Evolutionary conservation across 2,329 filamentous ascomycete species (phyloP), one percentile per base, ranked within the genome.

Genomic region (Pseudogymnoascus sp.): DNA sequence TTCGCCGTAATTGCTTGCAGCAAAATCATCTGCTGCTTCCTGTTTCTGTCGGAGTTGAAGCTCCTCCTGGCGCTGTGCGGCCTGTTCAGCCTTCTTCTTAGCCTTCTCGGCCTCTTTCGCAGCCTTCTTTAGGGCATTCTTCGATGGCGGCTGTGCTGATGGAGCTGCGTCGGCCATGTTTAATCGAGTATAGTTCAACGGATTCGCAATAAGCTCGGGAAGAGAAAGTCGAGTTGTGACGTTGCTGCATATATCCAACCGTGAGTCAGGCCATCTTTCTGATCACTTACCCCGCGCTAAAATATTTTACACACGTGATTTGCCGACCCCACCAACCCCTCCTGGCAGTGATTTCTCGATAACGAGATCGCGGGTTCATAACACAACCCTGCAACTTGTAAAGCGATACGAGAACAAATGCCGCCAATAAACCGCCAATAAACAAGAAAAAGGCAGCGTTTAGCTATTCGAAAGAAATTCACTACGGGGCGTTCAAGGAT

Each of bases 1-100:
- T 64, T 81, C 77, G 70, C 86, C 86, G 70, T 88, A 88, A 65
- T 85, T 79, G 68, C 81, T 79, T 68, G 75, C 78, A 11, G 76
- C 73, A 21, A 71, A 71, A 66, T 77, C 76, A 63, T 81, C 80
- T 62, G 82, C 81, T 68, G 82, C 81, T 70, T 86, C 84, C 71
- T 86, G 82, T 31, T 80, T 79, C 26, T 77, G 80, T 42, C 73
- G 72, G 62, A 80, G 78, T 60, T 79, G 78, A 29, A 80, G 38
- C 38, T 80, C 80, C 71, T 85, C 85, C 72, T 78, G 78, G 14
- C 80, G 81, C 74, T 86, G 86, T 65, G 82, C 81, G 19, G 42
- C 42, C 42, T 44, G 19, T 14, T 24, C 42, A 24, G 42, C 42
- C 19, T 44, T 24, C 42, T 44, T 44, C 42, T 24, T 44, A 19